Base-by-base conservation (phyloP, 768 basidiomycete genomes). In the Hortiboletus campestris region DNA sequence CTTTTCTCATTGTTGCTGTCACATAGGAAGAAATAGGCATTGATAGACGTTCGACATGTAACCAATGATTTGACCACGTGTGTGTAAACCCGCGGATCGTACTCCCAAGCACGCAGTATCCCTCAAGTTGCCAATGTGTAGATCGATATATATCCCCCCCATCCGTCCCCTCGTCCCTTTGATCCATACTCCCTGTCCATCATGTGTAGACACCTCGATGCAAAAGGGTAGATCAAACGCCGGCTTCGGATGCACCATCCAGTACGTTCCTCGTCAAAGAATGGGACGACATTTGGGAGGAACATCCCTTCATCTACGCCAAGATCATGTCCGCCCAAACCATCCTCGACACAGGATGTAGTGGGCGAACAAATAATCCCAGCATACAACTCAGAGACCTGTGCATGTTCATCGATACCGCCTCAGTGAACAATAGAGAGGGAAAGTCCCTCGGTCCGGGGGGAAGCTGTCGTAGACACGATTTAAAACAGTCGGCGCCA, bases 311-410 rank as follows among this genome's bases (percentile, higher is more conserved):
- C 66, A 83, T 84, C 56, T 84, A 82, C 62, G 79, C 72, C 54
- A 83, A 80, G 61, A 51, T 77, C 41, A 58, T 78, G 10, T 71
- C 62, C 11, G 70, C 74, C 5, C 67, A 67, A 25, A 77, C 78
- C 2, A 67, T 83, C 48, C 68, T 83, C 43, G 83, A 84, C 63
- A 82, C 80, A 16, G 83, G 82, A 36, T 83, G 81, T 36, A 81
- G 82, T 19, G 81, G 82, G 6, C 70, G 64, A 44, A 76, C 80
- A 3, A 62, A 70, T 46, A 72, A 78, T 49, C 72, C 74, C 2
- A 57, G 73, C 44, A 73, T 78, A 34, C 63, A 71, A 8, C 65
- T 81, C 50, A 80, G 65, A 57, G 75, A 73, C 53, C 62, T 84
- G 46, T 70, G 79, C 55, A 65, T 75, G 38, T 84, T 80, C 70